A percentile compares a stretch with the other conserved stretches of the same genome.
phyloP scores from a whole-genome alignment of 2,329 filamentous ascomycete genomes.

The Neodidymelliopsis sp. region DNA sequence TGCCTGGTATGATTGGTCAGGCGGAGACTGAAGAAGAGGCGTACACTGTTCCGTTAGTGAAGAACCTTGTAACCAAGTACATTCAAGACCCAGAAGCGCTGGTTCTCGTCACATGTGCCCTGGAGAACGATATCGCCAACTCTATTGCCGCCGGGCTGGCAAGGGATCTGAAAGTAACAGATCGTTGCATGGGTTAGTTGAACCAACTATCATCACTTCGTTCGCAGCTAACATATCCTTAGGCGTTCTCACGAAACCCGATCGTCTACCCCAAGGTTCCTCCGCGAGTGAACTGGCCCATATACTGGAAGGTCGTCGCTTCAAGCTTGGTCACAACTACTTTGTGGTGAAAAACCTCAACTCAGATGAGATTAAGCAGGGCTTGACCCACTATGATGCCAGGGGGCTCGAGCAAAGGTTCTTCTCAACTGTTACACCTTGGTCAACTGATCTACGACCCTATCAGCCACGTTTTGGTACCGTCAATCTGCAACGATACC shows the following conservation, averaged over 20 bases:
- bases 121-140: conserved; percentile 80
- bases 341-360: conserved; percentile 75
- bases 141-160: conserved; percentile 72
- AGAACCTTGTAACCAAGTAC: conserved; percentile 74
- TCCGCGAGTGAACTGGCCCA: conserved; percentile 63
- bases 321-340: conserved; percentile 75
- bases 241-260: conserved; percentile 86
- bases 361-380: conserved; percentile 57
- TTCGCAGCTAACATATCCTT: conserved; percentile 44
- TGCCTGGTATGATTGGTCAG: conserved; percentile 82
- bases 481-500: conserved; percentile 54
- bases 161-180: conserved; percentile 48
- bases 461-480: conserved; percentile 62
- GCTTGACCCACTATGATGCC: conserved; percentile 57
- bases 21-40: conserved; percentile 56
- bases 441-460: conserved; percentile 51
- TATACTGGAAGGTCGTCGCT: conserved; percentile 69
- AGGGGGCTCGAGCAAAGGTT: conserved; percentile 59
- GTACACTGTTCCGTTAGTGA: conserved; percentile 73
- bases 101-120: conserved; percentile 77
- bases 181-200: conserved; percentile 48
- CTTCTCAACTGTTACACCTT: conserved; percentile 56
- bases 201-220: no score
- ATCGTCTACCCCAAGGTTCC: conserved; percentile 66
- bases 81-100: conserved; percentile 74